Conservation (phyloP, 1,284 basidiomycete genomes). For the Sanghuangporus baumii region DNA sequence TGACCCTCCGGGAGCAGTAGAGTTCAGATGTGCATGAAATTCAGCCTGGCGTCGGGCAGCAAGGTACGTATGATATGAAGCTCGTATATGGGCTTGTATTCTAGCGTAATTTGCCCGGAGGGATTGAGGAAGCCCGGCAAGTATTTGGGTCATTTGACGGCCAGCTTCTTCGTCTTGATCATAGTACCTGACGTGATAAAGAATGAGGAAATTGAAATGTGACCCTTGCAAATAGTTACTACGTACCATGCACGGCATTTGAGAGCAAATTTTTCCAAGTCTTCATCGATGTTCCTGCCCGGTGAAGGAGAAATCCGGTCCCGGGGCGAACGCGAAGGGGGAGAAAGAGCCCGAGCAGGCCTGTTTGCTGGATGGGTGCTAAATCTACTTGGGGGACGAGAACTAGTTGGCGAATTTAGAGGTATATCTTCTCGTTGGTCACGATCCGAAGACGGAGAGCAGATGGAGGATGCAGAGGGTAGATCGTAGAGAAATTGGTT, state of each 20-base stretch:
- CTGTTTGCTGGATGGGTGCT: slow-evolving; percentile 31
- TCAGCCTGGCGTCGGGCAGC: slow-evolving; percentile 65
- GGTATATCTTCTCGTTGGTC: slow-evolving; percentile 36
- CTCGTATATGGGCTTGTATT: slow-evolving; percentile 69
- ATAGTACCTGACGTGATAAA: slow-evolving; percentile 53
- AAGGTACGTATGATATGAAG: slow-evolving; percentile 68
- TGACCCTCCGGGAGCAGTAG: slow-evolving; percentile 68
- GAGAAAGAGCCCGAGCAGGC: slow-evolving; percentile 12
- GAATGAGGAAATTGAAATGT: slow-evolving; percentile 3
- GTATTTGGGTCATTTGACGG: slow-evolving; percentile 68
- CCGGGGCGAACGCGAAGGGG: slow-evolving; percentile 46
- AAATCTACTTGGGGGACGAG: slow-evolving; percentile 43
- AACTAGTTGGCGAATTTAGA: slow-evolving; percentile 55
- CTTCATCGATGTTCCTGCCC: slow-evolving; percentile 43
- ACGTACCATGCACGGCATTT: slow-evolving; percentile 66
- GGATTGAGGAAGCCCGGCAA: slow-evolving; percentile 67
- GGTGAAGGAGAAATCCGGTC: slow-evolving; percentile 61
- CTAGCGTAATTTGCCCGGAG: slow-evolving; percentile 73
- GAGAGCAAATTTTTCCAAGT: slow-evolving; percentile 69
- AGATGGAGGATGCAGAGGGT: slow-evolving; percentile 49
- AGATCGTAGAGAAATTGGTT: slow-evolving; percentile 67
- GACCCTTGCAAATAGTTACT: slow-evolving; percentile 5
- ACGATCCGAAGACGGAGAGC: slow-evolving; percentile 42
- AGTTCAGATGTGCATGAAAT: slow-evolving; percentile 68
- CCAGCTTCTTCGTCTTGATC: slow-evolving; percentile 70